Conservation (phyloP, 2,329 filamentous ascomycete genomes). For the Phialemoniopsis sp. region DNA sequence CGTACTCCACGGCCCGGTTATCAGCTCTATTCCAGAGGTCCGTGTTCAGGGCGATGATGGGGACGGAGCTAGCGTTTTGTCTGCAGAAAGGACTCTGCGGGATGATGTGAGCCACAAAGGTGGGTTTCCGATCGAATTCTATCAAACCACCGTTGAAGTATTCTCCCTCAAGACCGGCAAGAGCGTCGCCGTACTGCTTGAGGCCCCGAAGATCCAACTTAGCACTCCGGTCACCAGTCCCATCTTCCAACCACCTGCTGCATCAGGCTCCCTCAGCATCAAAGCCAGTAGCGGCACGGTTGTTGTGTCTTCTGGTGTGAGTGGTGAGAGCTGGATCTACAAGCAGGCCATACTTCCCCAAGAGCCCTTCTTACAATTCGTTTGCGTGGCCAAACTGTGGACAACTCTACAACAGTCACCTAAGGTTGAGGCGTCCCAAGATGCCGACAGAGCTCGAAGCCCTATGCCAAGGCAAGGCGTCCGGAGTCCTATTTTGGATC, state of each 20-base stretch:
- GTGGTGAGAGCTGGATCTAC: slow-evolving; percentile 84
- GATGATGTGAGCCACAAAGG: slow-evolving; percentile 27
- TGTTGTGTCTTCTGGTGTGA: slow-evolving; percentile 72
- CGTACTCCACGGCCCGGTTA: slow-evolving; percentile 72
- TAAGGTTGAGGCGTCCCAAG: slow-evolving; percentile 41
- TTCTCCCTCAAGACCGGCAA: slow-evolving; percentile 78
- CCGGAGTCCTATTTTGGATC: slow-evolving; percentile 62
- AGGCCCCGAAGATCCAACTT: slow-evolving; percentile 59
- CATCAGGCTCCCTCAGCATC: slow-evolving; percentile 69
- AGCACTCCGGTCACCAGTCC: slow-evolving; percentile 56
- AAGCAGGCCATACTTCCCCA: slow-evolving; percentile 39
- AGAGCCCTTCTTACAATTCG: slow-evolving; percentile 41
- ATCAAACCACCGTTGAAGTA: slow-evolving; percentile 85
- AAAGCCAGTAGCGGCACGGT: slow-evolving; percentile 69
- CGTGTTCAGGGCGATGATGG: slow-evolving; percentile 24
- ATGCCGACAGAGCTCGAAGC: slow-evolving; percentile 35
- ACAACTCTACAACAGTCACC: slow-evolving; percentile 69
- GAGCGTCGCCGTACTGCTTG: slow-evolving; percentile 69
- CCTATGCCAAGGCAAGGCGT: slow-evolving; percentile 33
- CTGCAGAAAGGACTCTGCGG: no score
- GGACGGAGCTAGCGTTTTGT: no score
- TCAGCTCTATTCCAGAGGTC: slow-evolving; percentile 36
- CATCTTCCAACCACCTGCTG: slow-evolving; percentile 63
- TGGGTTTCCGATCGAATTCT: slow-evolving; percentile 47
- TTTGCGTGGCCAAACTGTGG: slow-evolving; percentile 87